Base-by-base conservation (phyloP, 2,329 filamentous ascomycete genomes). In the Fusarium veterinarium region DNA sequence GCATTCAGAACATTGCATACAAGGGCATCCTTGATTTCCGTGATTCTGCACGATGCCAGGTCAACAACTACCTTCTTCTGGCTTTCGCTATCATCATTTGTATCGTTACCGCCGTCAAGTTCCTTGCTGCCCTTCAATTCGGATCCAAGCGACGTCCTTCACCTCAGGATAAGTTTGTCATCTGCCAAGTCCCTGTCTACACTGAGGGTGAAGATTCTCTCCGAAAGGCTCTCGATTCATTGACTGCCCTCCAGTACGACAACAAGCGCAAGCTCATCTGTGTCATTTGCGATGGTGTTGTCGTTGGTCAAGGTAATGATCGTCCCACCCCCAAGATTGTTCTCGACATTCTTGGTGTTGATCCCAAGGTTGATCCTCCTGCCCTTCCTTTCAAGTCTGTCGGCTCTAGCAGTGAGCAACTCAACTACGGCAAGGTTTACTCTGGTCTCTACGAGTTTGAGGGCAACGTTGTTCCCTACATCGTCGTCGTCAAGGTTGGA, bases 341-440 rank as follows among this genome's bases (percentile, higher is more conserved):
- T 30, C 88, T 99, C 31, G 96, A 99, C 79, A 97, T 99, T 77
- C 91, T 99, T 17, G 96, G 96, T 38, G 96, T 99, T 61, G 95
- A 98, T 77, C 95, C 95, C 49, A 98, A 97, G 84, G 91, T 98
- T 68, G 96, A 99, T 78, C 96, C 96, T 69, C 95, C 95, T 28
- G 95, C 96, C 2, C 86, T 99, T 37, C 93, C 95, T 1, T 98
- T 98, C 89, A 95, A 95, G 83, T 97, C 95, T 8, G 91, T 99
- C 64, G 96, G 96, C 57, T 87, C 91, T 55, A 94, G 95, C 75
- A 95, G 90, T 78, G 93, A 97, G 69, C 95, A 98, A 81, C 91
- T 98, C 74, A 99, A 99, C 83, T 98, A 97, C 79, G 96, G 95
- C 79, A 99, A 99, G 81, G 95, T 99, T 20, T 99, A 98, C 83